A percentile compares a stretch with the other conserved stretches of the same genome.
These are phyloP conservation scores for Saccharomycopsis sp. DNA, from an alignment of 805 yeast species.

Conservation along the genomic window DNA sequence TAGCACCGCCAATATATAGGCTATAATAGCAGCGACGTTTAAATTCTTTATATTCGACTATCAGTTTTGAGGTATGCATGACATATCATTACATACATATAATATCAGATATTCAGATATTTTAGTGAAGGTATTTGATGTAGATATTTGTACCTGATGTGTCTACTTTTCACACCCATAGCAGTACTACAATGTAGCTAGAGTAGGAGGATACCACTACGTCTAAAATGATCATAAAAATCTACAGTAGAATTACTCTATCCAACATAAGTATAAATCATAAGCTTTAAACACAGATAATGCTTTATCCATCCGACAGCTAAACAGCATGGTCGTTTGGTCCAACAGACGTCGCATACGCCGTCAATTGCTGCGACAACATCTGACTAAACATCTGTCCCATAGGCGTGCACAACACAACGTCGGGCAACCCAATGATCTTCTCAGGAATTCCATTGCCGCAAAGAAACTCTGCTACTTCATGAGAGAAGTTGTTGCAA, in stretches of 20 bases:
- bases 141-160: too few species aligned
- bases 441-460: conserved; percentile 49
- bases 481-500: conserved; percentile 63
- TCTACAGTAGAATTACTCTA: too few species aligned
- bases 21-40: background rate
- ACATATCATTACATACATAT: background rate
- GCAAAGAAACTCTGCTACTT: conserved; percentile 48
- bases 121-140: background rate
- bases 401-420: conserved; percentile 43
- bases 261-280: too few species aligned
- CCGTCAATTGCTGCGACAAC: conserved; percentile 25
- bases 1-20: background rate
- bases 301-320: background rate
- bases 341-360: conserved; percentile 16
- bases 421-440: conserved; percentile 46
- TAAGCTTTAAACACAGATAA: background rate
- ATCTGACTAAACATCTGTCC: conserved; percentile 41
- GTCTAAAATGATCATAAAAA: too few species aligned
- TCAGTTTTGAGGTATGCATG: background rate
- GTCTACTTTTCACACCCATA: too few species aligned
- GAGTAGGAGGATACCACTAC: too few species aligned
- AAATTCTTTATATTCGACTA: background rate
- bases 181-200: too few species aligned
- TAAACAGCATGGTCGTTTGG: conserved; percentile 15
- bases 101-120: background rate